A percentile compares a stretch with the other conserved stretches of the same genome.
Conservation (phyloP, 2,329 filamentous ascomycete genomes). For the Colletotrichum sp. region DNA sequence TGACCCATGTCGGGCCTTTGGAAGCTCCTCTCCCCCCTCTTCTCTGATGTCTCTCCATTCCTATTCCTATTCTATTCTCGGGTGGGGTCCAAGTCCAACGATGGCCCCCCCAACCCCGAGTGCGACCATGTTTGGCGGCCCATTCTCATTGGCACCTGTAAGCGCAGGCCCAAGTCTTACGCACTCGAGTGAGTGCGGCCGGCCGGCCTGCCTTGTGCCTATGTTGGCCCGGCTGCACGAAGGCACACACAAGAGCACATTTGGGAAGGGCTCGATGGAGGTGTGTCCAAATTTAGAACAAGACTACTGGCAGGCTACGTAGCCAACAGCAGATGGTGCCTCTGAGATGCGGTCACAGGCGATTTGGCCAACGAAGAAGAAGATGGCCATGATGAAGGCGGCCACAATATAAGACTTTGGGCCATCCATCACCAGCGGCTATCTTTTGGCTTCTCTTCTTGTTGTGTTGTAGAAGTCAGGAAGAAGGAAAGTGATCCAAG, state of each 20-base stretch:
- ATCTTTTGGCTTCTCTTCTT: constrained; percentile 47
- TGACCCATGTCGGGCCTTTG: constrained; percentile 29
- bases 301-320: constrained; percentile 11
- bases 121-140: constrained; percentile 24
- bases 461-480: constrained; percentile 44
- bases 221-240: constrained; percentile 5
- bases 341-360: constrained; percentile 17
- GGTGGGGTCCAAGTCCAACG: constrained; percentile 11
- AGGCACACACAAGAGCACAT: not conserved
- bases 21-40: constrained; percentile 1
- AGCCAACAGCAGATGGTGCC: constrained; percentile 14
- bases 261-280: not conserved
- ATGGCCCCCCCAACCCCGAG: constrained; percentile 23
- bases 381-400: constrained; percentile 43
- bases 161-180: constrained; percentile 41
- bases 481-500: constrained; percentile 51
- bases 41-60: constrained; percentile 3
- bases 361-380: constrained; percentile 6
- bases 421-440: constrained; percentile 42
- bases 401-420: constrained; percentile 65
- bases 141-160: constrained; percentile 51
- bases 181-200: constrained; percentile 16
- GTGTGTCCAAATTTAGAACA: constrained; percentile 25
- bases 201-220: constrained; percentile 16
- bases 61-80: constrained; percentile 22